Conservation (phyloP, 805 yeast genomes). For the Komagataella pastoris region DNA sequence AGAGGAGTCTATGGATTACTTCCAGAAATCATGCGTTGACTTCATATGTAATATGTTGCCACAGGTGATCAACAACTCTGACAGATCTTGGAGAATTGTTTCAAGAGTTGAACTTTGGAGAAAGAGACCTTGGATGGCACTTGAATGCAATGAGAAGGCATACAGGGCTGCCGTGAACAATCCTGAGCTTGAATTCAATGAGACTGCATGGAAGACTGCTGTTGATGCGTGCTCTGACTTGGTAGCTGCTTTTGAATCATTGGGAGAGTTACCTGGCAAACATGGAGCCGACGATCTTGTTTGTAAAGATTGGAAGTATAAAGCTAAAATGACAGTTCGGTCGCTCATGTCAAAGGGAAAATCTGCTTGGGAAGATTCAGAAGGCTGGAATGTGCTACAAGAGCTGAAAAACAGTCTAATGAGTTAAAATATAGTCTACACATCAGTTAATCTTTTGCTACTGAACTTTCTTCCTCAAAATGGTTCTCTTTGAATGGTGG, state of each 20-base stretch:
- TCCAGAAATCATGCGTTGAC: conserved; percentile 57
- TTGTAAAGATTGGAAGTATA: conserved; percentile 86
- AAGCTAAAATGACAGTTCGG: conserved; percentile 60
- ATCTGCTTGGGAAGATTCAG: conserved; percentile 65
- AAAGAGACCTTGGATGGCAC: conserved; percentile 72
- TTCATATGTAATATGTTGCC: conserved; percentile 64
- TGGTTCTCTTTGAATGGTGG: background rate
- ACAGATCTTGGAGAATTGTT: conserved; percentile 72
- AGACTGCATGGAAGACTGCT: conserved; percentile 59
- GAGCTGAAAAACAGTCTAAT: conserved; percentile 27
- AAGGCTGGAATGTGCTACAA: conserved; percentile 58
- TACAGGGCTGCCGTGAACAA: conserved; percentile 56
- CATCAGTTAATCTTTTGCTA: conserved; percentile 1
- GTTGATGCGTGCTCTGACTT: conserved; percentile 69
- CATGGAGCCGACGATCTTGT: conserved; percentile 74
- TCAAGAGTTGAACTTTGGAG: conserved; percentile 84
- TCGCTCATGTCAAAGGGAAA: conserved; percentile 71
- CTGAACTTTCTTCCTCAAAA: conserved; percentile 1
- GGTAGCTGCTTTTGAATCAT: conserved; percentile 72
- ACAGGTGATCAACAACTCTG: conserved; percentile 46
- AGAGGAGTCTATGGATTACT: conserved; percentile 32
- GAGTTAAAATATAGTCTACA: conserved; percentile 2
- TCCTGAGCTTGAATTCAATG: conserved; percentile 52
- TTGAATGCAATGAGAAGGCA: conserved; percentile 80
- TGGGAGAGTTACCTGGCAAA: conserved; percentile 77